Percentiles rank a stretch among this genome's conserved stretches.
These are phyloP conservation scores for Hyaloperonospora brassicae DNA, from an alignment of 352 stramenopile genomes.

Conservation along the genomic window DNA sequence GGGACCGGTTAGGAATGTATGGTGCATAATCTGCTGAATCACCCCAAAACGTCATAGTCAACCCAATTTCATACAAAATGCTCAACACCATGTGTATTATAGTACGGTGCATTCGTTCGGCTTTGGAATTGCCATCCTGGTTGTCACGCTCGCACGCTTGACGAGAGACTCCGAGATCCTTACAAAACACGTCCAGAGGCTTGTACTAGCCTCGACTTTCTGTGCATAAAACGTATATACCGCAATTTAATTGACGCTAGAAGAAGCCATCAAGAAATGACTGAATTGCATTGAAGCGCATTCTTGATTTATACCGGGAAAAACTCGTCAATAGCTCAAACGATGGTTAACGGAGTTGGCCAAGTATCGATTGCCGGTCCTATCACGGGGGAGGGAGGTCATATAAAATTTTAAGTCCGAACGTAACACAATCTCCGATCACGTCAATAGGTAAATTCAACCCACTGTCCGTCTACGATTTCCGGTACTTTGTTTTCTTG, in stretches of 20 bases:
- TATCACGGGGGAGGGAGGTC: background rate
- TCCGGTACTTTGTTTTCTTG: no score
- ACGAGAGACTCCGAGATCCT: background rate
- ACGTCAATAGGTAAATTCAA: background rate
- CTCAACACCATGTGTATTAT: conserved; percentile 10
- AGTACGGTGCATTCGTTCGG: background rate
- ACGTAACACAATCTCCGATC: background rate
- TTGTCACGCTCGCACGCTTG: background rate
- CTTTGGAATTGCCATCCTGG: background rate
- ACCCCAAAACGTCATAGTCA: no score
- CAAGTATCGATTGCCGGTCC: background rate
- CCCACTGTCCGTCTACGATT: background rate
- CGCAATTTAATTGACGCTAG: background rate
- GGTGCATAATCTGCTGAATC: no score
- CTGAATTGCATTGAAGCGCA: background rate
- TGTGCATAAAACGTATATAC: background rate
- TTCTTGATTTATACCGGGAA: background rate
- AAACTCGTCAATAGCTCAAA: background rate
- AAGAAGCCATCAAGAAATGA: background rate
- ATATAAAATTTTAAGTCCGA: background rate
- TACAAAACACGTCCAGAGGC: background rate
- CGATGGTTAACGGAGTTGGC: background rate
- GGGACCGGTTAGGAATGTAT: no score
- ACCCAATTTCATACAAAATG: no score
- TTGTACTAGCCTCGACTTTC: background rate